Evolutionary conservation across 768 basidiomycete species (phyloP).

Genomic region (Xerocomus brunneocitrinus): DNA sequence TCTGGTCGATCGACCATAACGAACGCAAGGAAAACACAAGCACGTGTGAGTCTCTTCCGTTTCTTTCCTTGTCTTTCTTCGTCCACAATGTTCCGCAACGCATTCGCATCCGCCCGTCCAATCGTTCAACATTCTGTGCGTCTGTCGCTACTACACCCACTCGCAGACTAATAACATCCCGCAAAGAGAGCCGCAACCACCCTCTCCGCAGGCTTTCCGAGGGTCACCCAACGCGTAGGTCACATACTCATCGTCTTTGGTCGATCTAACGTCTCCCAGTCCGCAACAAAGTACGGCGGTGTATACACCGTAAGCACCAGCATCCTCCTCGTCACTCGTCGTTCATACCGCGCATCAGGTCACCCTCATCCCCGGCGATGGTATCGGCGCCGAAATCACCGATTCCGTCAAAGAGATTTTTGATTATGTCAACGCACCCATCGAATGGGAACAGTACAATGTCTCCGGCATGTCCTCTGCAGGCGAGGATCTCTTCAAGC

Average conservation of each 20-base stretch:
- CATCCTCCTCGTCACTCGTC: constrained; percentile 3
- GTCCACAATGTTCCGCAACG: constrained; percentile 58
- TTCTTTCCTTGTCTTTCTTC: constrained; percentile 28
- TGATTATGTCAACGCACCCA: constrained; percentile 94
- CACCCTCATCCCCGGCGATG: constrained; percentile 96
- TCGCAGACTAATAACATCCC: constrained; percentile 6
- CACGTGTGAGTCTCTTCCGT: constrained; percentile 19
- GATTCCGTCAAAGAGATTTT: constrained; percentile 99
- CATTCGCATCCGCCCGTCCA: constrained; percentile 55
- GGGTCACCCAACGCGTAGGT: constrained; percentile 64
- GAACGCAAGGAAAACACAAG: background rate
- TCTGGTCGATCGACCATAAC: constrained; percentile 19
- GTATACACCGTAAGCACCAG: constrained; percentile 71
- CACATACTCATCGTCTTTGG: background rate
- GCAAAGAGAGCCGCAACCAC: constrained; percentile 67
- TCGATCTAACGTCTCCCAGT: constrained; percentile 40
- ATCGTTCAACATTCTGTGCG: constrained; percentile 49
- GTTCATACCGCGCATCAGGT: constrained; percentile 50
- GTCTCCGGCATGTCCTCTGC: constrained; percentile 94
- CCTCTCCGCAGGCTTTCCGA: constrained; percentile 74
- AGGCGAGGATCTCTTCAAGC: constrained; percentile 92
- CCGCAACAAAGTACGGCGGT: constrained; percentile 86
- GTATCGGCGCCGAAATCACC: constrained; percentile 95
- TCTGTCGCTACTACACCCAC: constrained; percentile 9
- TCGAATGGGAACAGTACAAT: constrained; percentile 98